Conservation (phyloP, 2,329 filamentous ascomycete species). For the Xylaria sp. region DNA sequence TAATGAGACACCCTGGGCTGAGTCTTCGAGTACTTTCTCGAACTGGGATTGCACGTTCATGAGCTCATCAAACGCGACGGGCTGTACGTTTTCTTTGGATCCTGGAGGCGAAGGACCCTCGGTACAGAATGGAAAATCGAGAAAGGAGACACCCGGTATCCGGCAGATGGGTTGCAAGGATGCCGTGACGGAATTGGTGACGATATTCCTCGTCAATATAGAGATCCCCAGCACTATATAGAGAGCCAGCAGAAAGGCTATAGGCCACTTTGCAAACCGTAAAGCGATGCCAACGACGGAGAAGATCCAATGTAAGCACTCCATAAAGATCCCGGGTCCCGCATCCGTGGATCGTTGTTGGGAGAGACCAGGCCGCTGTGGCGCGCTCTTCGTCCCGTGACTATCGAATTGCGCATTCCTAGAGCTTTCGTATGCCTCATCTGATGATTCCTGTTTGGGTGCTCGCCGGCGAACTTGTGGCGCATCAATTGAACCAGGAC, state of each 20-base stretch:
- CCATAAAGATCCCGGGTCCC: constrained; percentile 47
- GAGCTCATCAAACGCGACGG: constrained; percentile 74
- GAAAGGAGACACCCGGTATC: constrained; percentile 66
- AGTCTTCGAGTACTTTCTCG: constrained; percentile 74
- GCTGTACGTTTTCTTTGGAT: constrained; percentile 30
- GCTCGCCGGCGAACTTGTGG: constrained; percentile 40
- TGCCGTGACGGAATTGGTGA: constrained; percentile 64
- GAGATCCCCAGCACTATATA: constrained; percentile 65
- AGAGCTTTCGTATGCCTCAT: constrained; percentile 31
- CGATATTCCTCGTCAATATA: constrained; percentile 65
- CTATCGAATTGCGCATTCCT: neutral
- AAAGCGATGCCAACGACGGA: constrained; percentile 65
- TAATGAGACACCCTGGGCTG: constrained; percentile 67
- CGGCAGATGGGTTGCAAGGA: constrained; percentile 73
- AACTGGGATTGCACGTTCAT: constrained; percentile 78
- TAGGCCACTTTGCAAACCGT: constrained; percentile 65
- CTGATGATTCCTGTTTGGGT: constrained; percentile 27
- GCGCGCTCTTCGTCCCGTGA: constrained; percentile 17
- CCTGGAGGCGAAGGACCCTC: constrained; percentile 15
- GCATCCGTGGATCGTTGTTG: constrained; percentile 45
- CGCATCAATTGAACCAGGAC: constrained; percentile 38
- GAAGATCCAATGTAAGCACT: constrained; percentile 54
- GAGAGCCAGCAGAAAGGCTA: constrained; percentile 65
- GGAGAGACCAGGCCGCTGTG: constrained; percentile 32
- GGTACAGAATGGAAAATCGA: constrained; percentile 70